These are phyloP conservation scores for Salix purpurea DNA, from an alignment of 345 rosid species.

Conservation along the genomic window DNA sequence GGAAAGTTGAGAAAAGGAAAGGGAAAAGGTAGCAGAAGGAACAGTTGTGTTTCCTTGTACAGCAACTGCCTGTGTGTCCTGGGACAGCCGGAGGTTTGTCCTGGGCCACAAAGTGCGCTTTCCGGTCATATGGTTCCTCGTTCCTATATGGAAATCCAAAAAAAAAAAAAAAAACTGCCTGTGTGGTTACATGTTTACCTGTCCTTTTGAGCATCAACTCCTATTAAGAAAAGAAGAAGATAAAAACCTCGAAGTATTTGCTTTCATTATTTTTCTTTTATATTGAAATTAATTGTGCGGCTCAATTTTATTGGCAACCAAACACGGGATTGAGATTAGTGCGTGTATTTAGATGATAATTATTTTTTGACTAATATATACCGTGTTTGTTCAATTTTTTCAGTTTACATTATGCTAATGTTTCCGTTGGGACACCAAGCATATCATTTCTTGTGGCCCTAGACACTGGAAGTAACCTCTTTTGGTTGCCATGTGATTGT, in stretches of 20 bases:
- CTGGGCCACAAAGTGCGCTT: no score
- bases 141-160: no score
- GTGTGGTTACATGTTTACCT: not conserved
- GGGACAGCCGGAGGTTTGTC: no score
- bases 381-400: not conserved
- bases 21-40: not conserved
- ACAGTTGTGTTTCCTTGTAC: not conserved
- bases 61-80: not conserved
- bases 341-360: not conserved
- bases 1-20: conserved; percentile 4
- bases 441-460: conserved; percentile 72
- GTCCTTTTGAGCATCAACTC: not conserved
- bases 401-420: conserved; percentile 89
- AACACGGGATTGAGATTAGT: not conserved
- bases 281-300: no score
- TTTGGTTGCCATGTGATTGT: conserved; percentile 96
- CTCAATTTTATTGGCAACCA: not conserved
- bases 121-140: no score
- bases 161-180: no score
- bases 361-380: not conserved
- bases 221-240: not conserved
- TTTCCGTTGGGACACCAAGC: conserved; percentile 71
- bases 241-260: not conserved
- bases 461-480: conserved; percentile 91
- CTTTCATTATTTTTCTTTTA: not conserved